Conservation (phyloP, 345 rosid species). For the Durio zibethinus region DNA sequence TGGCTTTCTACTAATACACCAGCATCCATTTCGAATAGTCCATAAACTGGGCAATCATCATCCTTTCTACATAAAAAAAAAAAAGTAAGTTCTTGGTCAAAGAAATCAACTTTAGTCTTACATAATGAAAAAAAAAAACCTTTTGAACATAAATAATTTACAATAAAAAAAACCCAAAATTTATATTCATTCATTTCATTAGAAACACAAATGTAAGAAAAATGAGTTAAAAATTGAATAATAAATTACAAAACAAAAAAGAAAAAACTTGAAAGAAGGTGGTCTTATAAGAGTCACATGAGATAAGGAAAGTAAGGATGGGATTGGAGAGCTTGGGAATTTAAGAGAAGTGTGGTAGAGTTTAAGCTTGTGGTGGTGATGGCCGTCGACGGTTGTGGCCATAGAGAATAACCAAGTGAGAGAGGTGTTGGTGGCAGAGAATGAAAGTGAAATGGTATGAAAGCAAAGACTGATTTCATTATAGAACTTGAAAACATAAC, state of each 20-base stretch:
- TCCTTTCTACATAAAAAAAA: conserved; percentile 41
- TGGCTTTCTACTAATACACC: conserved; percentile 99
- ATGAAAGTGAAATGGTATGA: not conserved
- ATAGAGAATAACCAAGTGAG: not conserved
- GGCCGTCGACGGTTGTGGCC: not conserved
- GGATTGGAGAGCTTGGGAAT: not conserved
- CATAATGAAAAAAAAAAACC: not conserved
- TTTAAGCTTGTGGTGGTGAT: not conserved
- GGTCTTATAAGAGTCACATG: conserved; percentile 10
- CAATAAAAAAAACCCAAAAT: not conserved
- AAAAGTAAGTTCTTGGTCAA: not conserved
- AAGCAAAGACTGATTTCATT: not conserved
- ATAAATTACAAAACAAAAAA: not conserved
- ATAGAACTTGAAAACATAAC: not conserved
- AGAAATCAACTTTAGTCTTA: not conserved
- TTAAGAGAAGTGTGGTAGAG: not conserved
- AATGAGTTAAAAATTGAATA: not conserved
- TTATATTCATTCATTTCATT: not conserved
- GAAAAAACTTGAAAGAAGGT: not conserved
- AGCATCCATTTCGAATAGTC: conserved; percentile 58
- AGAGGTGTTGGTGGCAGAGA: not conserved
- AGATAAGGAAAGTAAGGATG: conserved; percentile 5
- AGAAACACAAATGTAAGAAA: not conserved
- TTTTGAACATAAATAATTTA: not conserved
- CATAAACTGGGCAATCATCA: conserved; percentile 43